These are phyloP conservation scores for Hysterangium stoloniferum DNA, from an alignment of 768 basidiomycete genomes.

Conservation along the genomic window DNA sequence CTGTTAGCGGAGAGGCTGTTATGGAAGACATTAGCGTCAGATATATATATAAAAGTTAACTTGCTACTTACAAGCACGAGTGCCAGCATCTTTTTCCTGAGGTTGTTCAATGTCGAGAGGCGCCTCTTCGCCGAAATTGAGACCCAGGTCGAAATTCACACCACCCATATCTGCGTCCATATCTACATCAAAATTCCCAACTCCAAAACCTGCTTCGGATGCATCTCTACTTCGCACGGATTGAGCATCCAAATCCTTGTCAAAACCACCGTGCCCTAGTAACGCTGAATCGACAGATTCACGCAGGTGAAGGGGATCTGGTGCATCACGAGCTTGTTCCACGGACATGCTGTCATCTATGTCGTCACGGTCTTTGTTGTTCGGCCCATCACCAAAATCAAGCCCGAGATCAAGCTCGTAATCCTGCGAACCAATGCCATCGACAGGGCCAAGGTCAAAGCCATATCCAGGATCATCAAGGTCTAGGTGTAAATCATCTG, in stretches of 20 bases:
- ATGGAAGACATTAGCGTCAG: conserved; percentile 9
- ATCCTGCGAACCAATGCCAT: conserved; percentile 83
- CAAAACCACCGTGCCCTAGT: conserved; percentile 36
- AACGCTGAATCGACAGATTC: conserved; percentile 60
- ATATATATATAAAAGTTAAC: neutral
- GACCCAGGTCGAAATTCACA: conserved; percentile 60
- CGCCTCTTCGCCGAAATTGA: conserved; percentile 56
- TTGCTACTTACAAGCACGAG: conserved; percentile 56
- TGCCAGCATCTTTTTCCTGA: conserved; percentile 44
- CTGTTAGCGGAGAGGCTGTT: conserved; percentile 68
- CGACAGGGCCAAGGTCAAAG: conserved; percentile 73
- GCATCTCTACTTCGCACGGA: conserved; percentile 55
- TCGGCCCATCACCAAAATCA: conserved; percentile 60
- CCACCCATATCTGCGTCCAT: conserved; percentile 38
- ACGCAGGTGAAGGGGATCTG: conserved; percentile 32
- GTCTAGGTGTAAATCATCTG: conserved; percentile 62
- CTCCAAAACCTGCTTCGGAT: conserved; percentile 45
- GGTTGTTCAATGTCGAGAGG: conserved; percentile 42
- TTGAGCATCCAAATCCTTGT: conserved; percentile 54
- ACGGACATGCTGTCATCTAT: conserved; percentile 54
- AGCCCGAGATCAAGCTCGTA: conserved; percentile 52
- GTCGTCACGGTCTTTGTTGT: conserved; percentile 21
- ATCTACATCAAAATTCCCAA: conserved; percentile 39
- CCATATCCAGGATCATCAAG: conserved; percentile 49
- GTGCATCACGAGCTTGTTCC: conserved; percentile 72